A percentile compares a stretch with the other conserved stretches of the same genome.
These are phyloP conservation scores for Coniochaeta prunicola DNA, from an alignment of 2,329 filamentous ascomycete species.

Conservation along the genomic window DNA sequence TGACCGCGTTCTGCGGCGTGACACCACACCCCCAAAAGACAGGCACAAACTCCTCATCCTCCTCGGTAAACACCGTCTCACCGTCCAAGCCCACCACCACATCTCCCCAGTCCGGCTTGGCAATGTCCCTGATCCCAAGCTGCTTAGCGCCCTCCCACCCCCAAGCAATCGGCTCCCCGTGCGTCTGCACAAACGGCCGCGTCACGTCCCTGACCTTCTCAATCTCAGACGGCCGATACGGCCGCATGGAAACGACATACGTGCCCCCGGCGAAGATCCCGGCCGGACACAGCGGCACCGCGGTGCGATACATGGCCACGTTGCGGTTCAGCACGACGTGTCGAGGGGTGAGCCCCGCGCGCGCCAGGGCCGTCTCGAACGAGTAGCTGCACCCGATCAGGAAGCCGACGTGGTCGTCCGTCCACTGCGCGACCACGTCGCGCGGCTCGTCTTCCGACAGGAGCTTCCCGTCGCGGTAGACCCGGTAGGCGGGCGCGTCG, in stretches of 20 bases:
- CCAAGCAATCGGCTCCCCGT: conserved; percentile 60
- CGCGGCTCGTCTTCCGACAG: conserved; percentile 19
- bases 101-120: conserved; percentile 51
- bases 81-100: conserved; percentile 32
- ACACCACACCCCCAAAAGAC: conserved; percentile 61
- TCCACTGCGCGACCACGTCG: conserved; percentile 46
- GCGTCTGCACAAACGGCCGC: conserved; percentile 44
- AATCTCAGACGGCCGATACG: conserved; percentile 43
- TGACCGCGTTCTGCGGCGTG: conserved; percentile 58
- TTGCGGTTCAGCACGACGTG: conserved; percentile 41
- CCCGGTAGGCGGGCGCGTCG: conserved; percentile 50
- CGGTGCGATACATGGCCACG: conserved; percentile 56
- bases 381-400: conserved; percentile 58
- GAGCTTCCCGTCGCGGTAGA: conserved; percentile 44
- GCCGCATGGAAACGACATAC: conserved; percentile 58
- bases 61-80: conserved; percentile 19
- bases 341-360: conserved; percentile 41
- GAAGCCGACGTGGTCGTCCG: conserved; percentile 51
- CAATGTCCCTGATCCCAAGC: conserved; percentile 48
- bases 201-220: conserved; percentile 48
- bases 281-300: conserved; percentile 45
- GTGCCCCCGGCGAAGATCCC: conserved; percentile 48
- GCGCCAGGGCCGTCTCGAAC: conserved; percentile 50
- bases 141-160: conserved; percentile 48
- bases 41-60: conserved; percentile 37